A percentile compares a stretch with the other conserved stretches of the same genome.
These are phyloP conservation scores for Solanum dulcamara DNA, from an alignment of 257 asterid species.

Conservation along the genomic window DNA sequence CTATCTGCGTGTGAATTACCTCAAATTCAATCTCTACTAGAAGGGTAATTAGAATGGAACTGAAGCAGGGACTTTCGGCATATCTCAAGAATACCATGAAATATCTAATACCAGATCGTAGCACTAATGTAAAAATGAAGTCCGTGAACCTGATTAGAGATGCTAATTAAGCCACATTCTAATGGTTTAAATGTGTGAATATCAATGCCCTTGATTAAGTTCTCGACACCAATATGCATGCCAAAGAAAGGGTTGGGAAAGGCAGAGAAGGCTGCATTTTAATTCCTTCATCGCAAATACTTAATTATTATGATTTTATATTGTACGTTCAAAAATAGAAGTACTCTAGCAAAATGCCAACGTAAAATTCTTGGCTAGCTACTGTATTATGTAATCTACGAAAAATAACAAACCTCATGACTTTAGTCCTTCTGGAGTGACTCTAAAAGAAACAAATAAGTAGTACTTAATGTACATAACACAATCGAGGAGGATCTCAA, in stretches of 20 bases:
- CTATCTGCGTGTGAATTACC: too few species aligned
- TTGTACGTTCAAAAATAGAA: background rate
- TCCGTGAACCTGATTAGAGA: too few species aligned
- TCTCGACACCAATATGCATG: too few species aligned
- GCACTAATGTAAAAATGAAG: too few species aligned
- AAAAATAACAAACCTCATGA: background rate
- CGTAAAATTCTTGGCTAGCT: background rate
- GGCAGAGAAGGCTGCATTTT: background rate
- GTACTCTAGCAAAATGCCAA: background rate
- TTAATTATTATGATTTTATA: background rate
- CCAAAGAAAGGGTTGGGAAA: too few species aligned
- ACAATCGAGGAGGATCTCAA: conserved; percentile 57
- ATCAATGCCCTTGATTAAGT: too few species aligned
- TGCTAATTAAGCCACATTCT: too few species aligned
- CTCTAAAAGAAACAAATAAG: background rate
- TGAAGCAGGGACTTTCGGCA: too few species aligned
- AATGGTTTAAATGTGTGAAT: too few species aligned
- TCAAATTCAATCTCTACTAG: too few species aligned
- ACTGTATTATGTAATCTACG: background rate
- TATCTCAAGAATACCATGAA: background rate
- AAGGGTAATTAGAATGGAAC: too few species aligned
- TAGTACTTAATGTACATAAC: background rate
- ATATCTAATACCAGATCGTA: too few species aligned
- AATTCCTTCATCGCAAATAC: background rate
- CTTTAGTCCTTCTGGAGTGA: background rate